Evolutionary conservation across 164 flowering plant species (phyloP).

Genomic region (Sedum album): DNA sequence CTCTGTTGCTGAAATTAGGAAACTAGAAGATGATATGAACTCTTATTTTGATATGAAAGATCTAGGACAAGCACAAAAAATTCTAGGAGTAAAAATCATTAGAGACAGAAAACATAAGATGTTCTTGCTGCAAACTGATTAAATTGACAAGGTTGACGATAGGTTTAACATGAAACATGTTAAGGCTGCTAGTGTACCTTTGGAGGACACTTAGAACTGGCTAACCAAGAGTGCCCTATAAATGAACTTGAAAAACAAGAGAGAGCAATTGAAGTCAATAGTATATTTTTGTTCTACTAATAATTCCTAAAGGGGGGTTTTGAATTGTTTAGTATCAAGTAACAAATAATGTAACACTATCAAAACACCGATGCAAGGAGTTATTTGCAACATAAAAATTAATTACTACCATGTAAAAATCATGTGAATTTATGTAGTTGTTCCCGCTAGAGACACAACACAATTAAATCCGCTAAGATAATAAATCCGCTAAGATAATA

Average conservation of each 20-base stretch:
- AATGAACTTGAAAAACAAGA: too few species aligned
- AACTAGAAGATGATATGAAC: neutral
- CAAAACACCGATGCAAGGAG: too few species aligned
- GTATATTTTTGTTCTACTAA: neutral
- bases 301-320: neutral
- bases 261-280: neutral
- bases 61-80: neutral
- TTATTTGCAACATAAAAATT: too few species aligned
- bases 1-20: too few species aligned
- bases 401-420: too few species aligned
- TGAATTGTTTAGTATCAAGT: too few species aligned
- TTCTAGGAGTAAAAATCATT: neutral
- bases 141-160: neutral
- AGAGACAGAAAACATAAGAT: neutral
- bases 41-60: neutral
- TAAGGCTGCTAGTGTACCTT: neutral
- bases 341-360: too few species aligned
- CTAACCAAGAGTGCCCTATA: too few species aligned
- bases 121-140: neutral
- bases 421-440: too few species aligned
- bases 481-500: too few species aligned
- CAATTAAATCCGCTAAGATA: too few species aligned
- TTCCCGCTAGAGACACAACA: too few species aligned
- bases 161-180: neutral
- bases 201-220: neutral